phyloP scores from a whole-genome alignment of 2,329 filamentous ascomycete species.

The Zasmidium citrigriseum region DNA sequence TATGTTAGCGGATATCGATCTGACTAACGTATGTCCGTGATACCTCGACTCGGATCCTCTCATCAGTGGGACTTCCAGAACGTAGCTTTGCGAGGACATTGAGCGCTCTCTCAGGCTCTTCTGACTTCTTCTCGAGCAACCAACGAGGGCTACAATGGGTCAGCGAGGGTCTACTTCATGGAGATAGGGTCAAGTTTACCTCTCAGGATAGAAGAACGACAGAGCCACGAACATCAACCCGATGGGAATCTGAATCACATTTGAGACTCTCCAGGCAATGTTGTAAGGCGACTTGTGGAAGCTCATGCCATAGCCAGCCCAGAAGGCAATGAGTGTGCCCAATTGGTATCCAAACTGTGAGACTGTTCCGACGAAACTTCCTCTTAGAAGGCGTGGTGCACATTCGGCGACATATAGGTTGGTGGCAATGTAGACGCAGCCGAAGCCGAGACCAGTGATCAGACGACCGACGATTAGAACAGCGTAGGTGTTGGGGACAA shows the following conservation, averaged over 20 bases:
- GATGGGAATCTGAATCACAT: conserved; percentile 45
- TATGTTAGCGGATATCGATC: not conserved
- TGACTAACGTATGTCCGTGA: not conserved
- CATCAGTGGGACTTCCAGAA: conserved; percentile 32
- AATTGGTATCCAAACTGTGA: conserved; percentile 48
- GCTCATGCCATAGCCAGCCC: conserved; percentile 47
- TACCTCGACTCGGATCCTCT: conserved; percentile 34
- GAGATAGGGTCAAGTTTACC: conserved; percentile 2
- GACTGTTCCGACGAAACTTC: conserved; percentile 44
- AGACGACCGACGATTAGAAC: conserved; percentile 45
- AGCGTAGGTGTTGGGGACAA: conserved; percentile 44
- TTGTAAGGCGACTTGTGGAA: conserved; percentile 41
- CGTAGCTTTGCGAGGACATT: conserved; percentile 36
- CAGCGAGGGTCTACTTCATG: not conserved
- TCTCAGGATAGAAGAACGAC: conserved; percentile 43
- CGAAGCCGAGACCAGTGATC: conserved; percentile 44
- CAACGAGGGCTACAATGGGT: conserved; percentile 29
- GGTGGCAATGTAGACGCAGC: conserved; percentile 45
- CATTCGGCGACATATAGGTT: conserved; percentile 48
- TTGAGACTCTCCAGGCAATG: conserved; percentile 47
- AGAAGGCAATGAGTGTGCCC: conserved; percentile 48
- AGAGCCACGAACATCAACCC: conserved; percentile 39
- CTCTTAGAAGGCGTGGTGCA: conserved; percentile 41
- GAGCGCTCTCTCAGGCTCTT: conserved; percentile 29
- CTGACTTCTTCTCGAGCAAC: conserved; percentile 12